A percentile compares a stretch with the other conserved stretches of the same genome.
These are phyloP conservation scores for Eucalyptus cladocalyx DNA, from an alignment of 345 rosid genomes.

Conservation along the genomic window DNA sequence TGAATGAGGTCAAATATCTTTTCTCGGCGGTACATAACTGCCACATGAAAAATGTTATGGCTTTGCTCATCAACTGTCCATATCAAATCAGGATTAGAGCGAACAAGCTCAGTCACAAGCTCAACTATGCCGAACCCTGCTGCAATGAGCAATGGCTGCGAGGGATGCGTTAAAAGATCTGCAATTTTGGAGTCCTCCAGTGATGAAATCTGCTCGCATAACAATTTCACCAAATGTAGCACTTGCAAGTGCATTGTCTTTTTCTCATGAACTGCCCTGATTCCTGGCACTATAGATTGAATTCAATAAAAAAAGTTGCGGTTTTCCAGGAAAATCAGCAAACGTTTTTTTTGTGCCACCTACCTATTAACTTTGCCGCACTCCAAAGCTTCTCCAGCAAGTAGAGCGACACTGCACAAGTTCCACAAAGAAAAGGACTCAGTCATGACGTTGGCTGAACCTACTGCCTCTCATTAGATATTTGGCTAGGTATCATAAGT, in stretches of 20 bases:
- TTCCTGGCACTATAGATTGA: slow-evolving; percentile 15
- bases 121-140: slow-evolving; percentile 21
- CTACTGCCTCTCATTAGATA: background rate
- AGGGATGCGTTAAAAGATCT: slow-evolving; percentile 6
- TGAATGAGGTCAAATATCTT: background rate
- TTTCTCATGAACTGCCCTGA: background rate
- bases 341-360: background rate
- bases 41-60: slow-evolving; percentile 8
- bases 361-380: background rate
- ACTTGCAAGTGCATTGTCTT: slow-evolving; percentile 11
- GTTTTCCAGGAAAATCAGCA: background rate
- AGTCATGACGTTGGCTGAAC: background rate
- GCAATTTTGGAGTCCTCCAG: slow-evolving; percentile 13
- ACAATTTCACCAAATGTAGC: slow-evolving; percentile 10
- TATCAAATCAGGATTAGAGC: slow-evolving; percentile 10
- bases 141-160: slow-evolving; percentile 16
- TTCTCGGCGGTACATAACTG: background rate
- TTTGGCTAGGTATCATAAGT: background rate
- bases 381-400: background rate
- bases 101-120: slow-evolving; percentile 7
- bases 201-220: slow-evolving; percentile 9
- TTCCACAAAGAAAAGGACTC: background rate
- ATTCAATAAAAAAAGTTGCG: background rate
- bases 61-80: slow-evolving; percentile 16
- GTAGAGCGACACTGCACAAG: background rate